phyloP scores from a whole-genome alignment of 2,329 filamentous ascomycete species.

The Fusarium drepaniforme region DNA sequence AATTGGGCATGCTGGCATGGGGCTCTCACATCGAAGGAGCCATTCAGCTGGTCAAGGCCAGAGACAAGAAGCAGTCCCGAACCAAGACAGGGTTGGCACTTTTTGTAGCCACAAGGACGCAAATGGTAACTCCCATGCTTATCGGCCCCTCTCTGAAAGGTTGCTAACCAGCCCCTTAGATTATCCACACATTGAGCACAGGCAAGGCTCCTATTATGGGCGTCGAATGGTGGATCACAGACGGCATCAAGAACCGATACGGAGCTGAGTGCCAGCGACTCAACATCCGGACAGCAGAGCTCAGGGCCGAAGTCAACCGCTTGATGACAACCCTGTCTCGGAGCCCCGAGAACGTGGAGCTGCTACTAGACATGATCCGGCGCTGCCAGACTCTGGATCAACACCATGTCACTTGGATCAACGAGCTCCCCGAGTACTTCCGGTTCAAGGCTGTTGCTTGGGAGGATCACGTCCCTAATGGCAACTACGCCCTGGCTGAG shows the following conservation, averaged over 20 bases:
- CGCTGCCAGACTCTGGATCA: conserved; percentile 65
- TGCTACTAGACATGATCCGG: conserved; percentile 64
- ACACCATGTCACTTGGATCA: conserved; percentile 65
- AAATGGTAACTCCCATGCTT: conserved; percentile 61
- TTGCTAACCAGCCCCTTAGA: conserved; percentile 51
- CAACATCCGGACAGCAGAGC: conserved; percentile 65
- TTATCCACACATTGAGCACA: conserved; percentile 68
- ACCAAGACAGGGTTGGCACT: conserved; percentile 66
- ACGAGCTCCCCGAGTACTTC: conserved; percentile 63
- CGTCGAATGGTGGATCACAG: conserved; percentile 70
- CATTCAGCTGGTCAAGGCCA: conserved; percentile 69
- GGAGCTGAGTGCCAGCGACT: conserved; percentile 64
- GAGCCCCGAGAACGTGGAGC: conserved; percentile 62
- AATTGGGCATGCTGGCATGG: conserved; percentile 69
- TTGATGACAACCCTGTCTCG: conserved; percentile 61
- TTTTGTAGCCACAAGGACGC: conserved; percentile 70
- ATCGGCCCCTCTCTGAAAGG: not conserved
- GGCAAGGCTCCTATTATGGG: conserved; percentile 66
- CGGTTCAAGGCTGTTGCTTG: conserved; percentile 66
- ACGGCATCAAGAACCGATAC: conserved; percentile 62
- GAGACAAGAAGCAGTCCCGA: conserved; percentile 66
- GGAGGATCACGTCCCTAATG: conserved; percentile 65
- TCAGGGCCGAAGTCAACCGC: conserved; percentile 66
- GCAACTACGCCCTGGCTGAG: conserved; percentile 65
- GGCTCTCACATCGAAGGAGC: conserved; percentile 74